Evolutionary conservation across 2,329 filamentous ascomycete species (phyloP).

Genomic region (Sarocladiaceae sp.): DNA sequence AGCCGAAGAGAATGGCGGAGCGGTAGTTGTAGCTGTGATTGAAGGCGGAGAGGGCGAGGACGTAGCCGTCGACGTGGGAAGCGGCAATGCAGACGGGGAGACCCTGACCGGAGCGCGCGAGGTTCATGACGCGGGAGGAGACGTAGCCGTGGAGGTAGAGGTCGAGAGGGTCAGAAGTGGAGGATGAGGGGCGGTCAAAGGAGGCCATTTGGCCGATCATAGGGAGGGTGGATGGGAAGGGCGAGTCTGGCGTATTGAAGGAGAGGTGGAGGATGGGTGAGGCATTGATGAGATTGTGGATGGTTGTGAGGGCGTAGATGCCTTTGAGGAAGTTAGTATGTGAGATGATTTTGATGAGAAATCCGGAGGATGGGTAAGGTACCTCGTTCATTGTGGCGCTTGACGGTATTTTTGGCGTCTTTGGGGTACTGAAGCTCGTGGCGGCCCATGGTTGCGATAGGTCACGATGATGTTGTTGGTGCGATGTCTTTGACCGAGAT

Average conservation of each 20-base stretch:
- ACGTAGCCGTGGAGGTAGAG: slow-evolving; percentile 79
- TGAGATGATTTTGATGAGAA: neutral
- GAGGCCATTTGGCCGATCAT: slow-evolving; percentile 83
- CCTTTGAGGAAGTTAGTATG: slow-evolving; percentile 34
- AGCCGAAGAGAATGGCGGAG: slow-evolving; percentile 70
- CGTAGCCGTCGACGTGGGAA: slow-evolving; percentile 70
- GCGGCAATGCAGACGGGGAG: slow-evolving; percentile 68
- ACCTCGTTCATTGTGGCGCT: slow-evolving; percentile 61
- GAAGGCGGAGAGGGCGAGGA: slow-evolving; percentile 73
- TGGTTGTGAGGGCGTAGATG: slow-evolving; percentile 63
- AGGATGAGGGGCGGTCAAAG: slow-evolving; percentile 55
- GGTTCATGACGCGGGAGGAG: slow-evolving; percentile 67
- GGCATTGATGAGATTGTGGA: slow-evolving; percentile 70
- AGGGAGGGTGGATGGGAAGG: slow-evolving; percentile 71
- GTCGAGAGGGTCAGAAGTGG: slow-evolving; percentile 59
- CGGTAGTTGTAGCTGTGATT: slow-evolving; percentile 84
- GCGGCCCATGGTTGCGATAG: slow-evolving; percentile 25
- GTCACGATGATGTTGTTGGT: too few species aligned
- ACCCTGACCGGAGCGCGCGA: slow-evolving; percentile 32
- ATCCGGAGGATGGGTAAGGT: slow-evolving; percentile 13
- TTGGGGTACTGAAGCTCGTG: slow-evolving; percentile 55
- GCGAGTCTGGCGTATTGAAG: slow-evolving; percentile 57
- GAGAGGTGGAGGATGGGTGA: slow-evolving; percentile 74
- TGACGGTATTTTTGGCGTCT: slow-evolving; percentile 57
- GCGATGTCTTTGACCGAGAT: too few species aligned